Percentiles rank a stretch among this genome's conserved stretches.
Evolutionary conservation across 1,284 basidiomycete genomes (phyloP).

Genomic region (Grifola frondosa): DNA sequence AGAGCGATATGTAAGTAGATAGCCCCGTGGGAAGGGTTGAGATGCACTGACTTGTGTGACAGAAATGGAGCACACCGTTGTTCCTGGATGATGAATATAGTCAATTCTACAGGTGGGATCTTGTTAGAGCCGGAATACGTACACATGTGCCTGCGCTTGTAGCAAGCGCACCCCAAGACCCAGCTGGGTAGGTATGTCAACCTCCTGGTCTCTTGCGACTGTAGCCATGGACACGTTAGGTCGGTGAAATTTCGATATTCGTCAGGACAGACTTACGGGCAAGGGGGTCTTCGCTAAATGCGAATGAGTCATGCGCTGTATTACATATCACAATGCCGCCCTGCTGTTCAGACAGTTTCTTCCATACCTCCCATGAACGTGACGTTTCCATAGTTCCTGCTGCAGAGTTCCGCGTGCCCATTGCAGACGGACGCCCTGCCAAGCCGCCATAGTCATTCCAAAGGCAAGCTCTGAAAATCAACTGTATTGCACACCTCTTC

Average conservation of each 20-base stretch:
- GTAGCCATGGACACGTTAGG: background rate
- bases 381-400: slow-evolving; percentile 55
- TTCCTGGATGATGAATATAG: slow-evolving; percentile 15
- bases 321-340: slow-evolving; percentile 5
- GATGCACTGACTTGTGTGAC: slow-evolving; percentile 54
- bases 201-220: slow-evolving; percentile 62
- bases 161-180: slow-evolving; percentile 69
- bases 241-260: background rate
- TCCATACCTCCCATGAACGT: slow-evolving; percentile 54
- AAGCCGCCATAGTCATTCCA: background rate
- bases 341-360: background rate
- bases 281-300: slow-evolving; percentile 51
- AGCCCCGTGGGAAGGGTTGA: background rate
- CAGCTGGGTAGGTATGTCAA: slow-evolving; percentile 60
- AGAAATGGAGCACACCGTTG: slow-evolving; percentile 54
- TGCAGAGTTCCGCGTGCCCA: slow-evolving; percentile 58
- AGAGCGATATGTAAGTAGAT: slow-evolving; percentile 24
- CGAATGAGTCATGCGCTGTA: slow-evolving; percentile 69
- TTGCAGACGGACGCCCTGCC: slow-evolving; percentile 43
- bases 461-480: background rate
- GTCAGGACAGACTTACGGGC: slow-evolving; percentile 35
- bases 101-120: background rate
- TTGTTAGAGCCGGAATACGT: slow-evolving; percentile 9
- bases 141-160: slow-evolving; percentile 68
- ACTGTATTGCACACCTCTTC: slow-evolving; percentile 9